Conservation (phyloP, 352 stramenopile species). For the Saprolegnia diclina region DNA sequence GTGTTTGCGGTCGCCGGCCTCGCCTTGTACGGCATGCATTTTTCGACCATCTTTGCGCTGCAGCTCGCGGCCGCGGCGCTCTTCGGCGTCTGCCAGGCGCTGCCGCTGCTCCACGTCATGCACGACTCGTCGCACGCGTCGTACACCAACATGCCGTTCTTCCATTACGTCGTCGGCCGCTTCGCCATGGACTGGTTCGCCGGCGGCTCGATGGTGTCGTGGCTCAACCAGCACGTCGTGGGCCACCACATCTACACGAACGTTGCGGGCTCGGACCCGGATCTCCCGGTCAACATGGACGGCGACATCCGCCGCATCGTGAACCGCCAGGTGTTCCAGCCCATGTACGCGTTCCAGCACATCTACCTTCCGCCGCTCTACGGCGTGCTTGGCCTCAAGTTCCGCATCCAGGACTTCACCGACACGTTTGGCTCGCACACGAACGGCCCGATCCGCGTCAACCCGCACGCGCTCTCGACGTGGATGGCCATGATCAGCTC, state of each 20-base stretch:
- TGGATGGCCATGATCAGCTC: slow-evolving; percentile 82
- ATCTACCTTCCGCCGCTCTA: slow-evolving; percentile 93
- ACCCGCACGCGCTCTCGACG: slow-evolving; percentile 71
- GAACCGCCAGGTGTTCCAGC: slow-evolving; percentile 74
- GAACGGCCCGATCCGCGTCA: slow-evolving; percentile 88
- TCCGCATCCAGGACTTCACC: slow-evolving; percentile 88
- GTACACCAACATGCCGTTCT: slow-evolving; percentile 68
- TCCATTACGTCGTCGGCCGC: slow-evolving; percentile 71
- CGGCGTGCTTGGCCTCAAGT: slow-evolving; percentile 91
- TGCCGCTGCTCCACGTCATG: slow-evolving; percentile 90
- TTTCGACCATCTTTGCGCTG: slow-evolving; percentile 39
- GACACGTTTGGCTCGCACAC: slow-evolving; percentile 81
- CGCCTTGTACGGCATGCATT: slow-evolving; percentile 73
- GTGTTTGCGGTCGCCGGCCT: slow-evolving; percentile 61
- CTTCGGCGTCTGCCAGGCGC: slow-evolving; percentile 86
- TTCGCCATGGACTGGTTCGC: slow-evolving; percentile 88
- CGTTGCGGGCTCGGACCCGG: slow-evolving; percentile 87
- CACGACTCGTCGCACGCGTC: slow-evolving; percentile 90
- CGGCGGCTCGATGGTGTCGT: slow-evolving; percentile 88
- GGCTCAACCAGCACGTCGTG: slow-evolving; percentile 94
- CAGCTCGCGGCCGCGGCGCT: slow-evolving; percentile 69
- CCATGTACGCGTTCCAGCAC: slow-evolving; percentile 90
- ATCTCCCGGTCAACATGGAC: slow-evolving; percentile 86
- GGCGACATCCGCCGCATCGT: slow-evolving; percentile 83
- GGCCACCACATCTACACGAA: slow-evolving; percentile 96